phyloP scores from a whole-genome alignment of 495 filamentous ascomycete genomes.

The Usnea hakonensis region DNA sequence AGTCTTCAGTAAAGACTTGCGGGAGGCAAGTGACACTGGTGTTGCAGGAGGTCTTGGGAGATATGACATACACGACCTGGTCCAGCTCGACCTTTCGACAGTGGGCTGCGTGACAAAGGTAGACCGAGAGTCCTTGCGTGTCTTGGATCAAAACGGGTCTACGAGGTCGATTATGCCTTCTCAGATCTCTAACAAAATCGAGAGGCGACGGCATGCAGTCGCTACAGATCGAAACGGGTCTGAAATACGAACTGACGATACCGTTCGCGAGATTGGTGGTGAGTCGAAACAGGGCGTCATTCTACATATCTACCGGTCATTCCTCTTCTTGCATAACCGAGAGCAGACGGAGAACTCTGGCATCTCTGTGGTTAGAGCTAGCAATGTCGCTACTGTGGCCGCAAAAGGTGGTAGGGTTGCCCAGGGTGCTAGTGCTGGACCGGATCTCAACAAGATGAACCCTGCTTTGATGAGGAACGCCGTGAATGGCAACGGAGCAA shows the following conservation, averaged over 20 bases:
- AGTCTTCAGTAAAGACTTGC: slow-evolving; percentile 94
- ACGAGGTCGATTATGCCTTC: slow-evolving; percentile 76
- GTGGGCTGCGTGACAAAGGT: slow-evolving; percentile 92
- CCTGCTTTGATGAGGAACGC: slow-evolving; percentile 68
- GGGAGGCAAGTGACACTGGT: slow-evolving; percentile 84
- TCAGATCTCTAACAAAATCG: slow-evolving; percentile 80
- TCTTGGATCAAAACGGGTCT: slow-evolving; percentile 85
- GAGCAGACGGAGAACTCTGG: slow-evolving; percentile 82
- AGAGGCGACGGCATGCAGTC: slow-evolving; percentile 68
- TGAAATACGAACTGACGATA: slow-evolving; percentile 85
- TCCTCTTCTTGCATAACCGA: slow-evolving; percentile 77
- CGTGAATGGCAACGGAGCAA: slow-evolving; percentile 39
- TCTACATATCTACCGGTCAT: slow-evolving; percentile 83
- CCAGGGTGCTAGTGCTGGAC: slow-evolving; percentile 40
- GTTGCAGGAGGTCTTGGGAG: slow-evolving; percentile 70
- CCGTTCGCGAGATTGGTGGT: slow-evolving; percentile 80
- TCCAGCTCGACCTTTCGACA: slow-evolving; percentile 86
- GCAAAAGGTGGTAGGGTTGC: slow-evolving; percentile 75
- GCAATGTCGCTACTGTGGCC: slow-evolving; percentile 77
- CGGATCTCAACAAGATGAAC: slow-evolving; percentile 88
- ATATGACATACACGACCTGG: slow-evolving; percentile 85
- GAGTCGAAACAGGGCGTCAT: slow-evolving; percentile 81
- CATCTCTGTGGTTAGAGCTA: slow-evolving; percentile 79
- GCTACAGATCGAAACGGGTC: slow-evolving; percentile 90
- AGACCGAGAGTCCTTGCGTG: slow-evolving; percentile 81